phyloP scores from a whole-genome alignment of 805 yeast genomes.

The Cyberlindnera suaveolens region DNA sequence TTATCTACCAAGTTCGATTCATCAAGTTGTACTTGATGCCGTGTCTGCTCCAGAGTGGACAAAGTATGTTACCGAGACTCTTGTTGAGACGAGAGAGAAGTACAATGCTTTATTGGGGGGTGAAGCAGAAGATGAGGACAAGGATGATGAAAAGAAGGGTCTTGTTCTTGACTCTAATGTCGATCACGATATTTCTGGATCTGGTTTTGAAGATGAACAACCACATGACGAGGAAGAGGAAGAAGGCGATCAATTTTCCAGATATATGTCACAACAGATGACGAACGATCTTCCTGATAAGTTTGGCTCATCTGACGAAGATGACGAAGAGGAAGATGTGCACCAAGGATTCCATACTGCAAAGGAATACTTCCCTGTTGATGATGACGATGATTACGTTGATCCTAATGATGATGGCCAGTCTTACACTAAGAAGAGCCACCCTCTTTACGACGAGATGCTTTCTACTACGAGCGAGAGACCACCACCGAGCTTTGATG shows the following conservation, averaged over 20 bases:
- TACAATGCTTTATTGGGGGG: slow-evolving; percentile 93
- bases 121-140: slow-evolving; percentile 30
- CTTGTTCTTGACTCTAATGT: slow-evolving; percentile 27
- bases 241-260: slow-evolving; percentile 24
- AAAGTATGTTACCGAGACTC: slow-evolving; percentile 71
- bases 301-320: slow-evolving; percentile 50
- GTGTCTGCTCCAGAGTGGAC: slow-evolving; percentile 54
- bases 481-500: slow-evolving; percentile 10
- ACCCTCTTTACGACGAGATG: slow-evolving; percentile 46
- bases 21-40: slow-evolving; percentile 33
- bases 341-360: slow-evolving; percentile 8
- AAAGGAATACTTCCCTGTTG: slow-evolving; percentile 15
- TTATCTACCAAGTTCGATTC: slow-evolving; percentile 22
- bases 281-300: slow-evolving; percentile 51
- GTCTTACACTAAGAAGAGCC: slow-evolving; percentile 56
- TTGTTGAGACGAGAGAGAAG: slow-evolving; percentile 87
- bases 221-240: slow-evolving; percentile 14
- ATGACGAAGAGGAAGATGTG: slow-evolving; percentile 26
- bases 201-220: slow-evolving; percentile 23
- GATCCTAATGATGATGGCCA: slow-evolving; percentile 82
- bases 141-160: slow-evolving; percentile 29
- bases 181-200: slow-evolving; percentile 28
- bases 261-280: slow-evolving; percentile 73
- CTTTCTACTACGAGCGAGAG: slow-evolving; percentile 22
- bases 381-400: slow-evolving; percentile 61